Conservation (phyloP, 140 eudicot species). For the Bidens hawaiensis region DNA sequence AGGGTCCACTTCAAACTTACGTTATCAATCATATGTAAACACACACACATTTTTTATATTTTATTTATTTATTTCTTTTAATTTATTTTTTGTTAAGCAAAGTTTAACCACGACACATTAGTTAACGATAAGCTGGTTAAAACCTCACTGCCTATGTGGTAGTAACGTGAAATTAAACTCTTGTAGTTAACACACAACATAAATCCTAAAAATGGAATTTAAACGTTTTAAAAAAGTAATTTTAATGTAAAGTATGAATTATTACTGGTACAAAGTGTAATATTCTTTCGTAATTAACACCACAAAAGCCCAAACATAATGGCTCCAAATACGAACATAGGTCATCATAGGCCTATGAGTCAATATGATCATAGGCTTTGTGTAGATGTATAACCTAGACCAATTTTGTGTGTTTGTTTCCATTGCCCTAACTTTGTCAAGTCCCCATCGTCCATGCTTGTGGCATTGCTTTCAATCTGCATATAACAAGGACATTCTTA, state of each 20-base stretch:
- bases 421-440: slow-evolving; percentile 31
- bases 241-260: neutral
- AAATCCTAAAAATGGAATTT: too few relatives aligned
- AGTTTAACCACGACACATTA: too few relatives aligned
- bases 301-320: slow-evolving; percentile 28
- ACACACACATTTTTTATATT: too few relatives aligned
- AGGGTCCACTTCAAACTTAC: too few relatives aligned
- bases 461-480: slow-evolving; percentile 36
- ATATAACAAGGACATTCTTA: slow-evolving; percentile 24
- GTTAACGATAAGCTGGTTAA: too few relatives aligned
- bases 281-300: slow-evolving; percentile 3
- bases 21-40: too few relatives aligned
- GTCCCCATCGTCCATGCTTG: slow-evolving; percentile 38
- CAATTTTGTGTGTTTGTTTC: slow-evolving; percentile 29
- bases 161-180: too few relatives aligned
- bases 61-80: too few relatives aligned
- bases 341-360: slow-evolving; percentile 23
- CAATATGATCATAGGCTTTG: slow-evolving; percentile 16
- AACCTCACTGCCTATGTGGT: too few relatives aligned
- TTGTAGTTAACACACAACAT: too few relatives aligned
- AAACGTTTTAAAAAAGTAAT: neutral
- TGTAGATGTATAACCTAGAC: slow-evolving; percentile 26
- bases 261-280: neutral
- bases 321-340: slow-evolving; percentile 25
- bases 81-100: too few relatives aligned